Evolutionary conservation across 139 green algal species (phyloP), one percentile per base, ranked within the genome.

Genomic region (Chlamydomonas schloesseri): DNA sequence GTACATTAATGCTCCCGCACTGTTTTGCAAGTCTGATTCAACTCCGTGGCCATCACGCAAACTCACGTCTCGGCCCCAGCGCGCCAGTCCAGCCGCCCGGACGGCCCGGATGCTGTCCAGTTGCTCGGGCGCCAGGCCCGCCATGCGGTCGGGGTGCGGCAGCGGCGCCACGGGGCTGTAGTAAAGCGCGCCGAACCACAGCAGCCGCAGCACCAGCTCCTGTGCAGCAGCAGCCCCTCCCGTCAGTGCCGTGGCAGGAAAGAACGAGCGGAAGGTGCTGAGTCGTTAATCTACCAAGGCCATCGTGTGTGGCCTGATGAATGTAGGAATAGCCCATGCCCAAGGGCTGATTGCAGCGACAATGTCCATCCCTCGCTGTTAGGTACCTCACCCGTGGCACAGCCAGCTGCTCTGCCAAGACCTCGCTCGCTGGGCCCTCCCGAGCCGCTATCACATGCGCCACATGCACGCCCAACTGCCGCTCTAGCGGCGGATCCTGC

Each of bases 131-230:
- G 50, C 37, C 57, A 83, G 67, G 9, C 65, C 65, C 34, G 36
- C 65, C 4, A 47, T 60, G 24, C 50, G 73, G 29, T 65, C 6
- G 11, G 23, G 53, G 42, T 50, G 81, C 0, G 88, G 77, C 60
- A 71, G 34, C 0, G 95, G 95, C 34, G 85, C 74, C 17, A 97
- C 90, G 53, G 89, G 89, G 71, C 88, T 95, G 65, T 84, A 92
- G 83, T 97, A 89, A 31, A 97, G 86, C 20, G 93, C 91, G 14
- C 95, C 95, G 78, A 97, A 98, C 50, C 91, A 91, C 20, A 98
- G 86, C 28, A 97, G 83, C 21, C 75, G 67, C 46, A 58, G 3
- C 13, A 83, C n/a, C 36, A 91, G 46, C n/a, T 86, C 78, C 86
- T 89, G 69, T 20, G 50, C 42, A 50, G 42, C n/a, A n/a, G n/a